Evolutionary conservation across 169 alveolate genomes (phyloP).

Genomic region (Cryptosporidium sp.): DNA sequence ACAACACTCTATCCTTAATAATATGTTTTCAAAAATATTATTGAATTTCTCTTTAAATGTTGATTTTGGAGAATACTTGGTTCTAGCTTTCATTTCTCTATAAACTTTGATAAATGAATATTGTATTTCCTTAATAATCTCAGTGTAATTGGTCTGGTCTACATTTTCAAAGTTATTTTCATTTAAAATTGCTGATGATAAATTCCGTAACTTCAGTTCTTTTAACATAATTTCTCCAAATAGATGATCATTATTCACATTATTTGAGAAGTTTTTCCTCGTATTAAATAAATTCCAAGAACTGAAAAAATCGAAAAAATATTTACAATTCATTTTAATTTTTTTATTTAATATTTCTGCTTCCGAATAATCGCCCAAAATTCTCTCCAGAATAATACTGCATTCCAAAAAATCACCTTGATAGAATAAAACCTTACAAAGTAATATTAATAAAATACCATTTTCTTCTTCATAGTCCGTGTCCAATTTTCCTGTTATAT

Average conservation of each 20-base stretch:
- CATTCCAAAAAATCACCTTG: constrained; percentile 68
- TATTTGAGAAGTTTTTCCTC: background rate
- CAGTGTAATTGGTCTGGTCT: background rate
- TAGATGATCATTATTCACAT: background rate
- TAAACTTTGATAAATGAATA: background rate
- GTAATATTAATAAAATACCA: background rate
- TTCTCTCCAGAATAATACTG: background rate
- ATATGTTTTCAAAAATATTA: background rate
- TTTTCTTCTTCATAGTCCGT: background rate
- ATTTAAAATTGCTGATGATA: background rate
- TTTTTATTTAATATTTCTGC: background rate
- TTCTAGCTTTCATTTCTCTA: background rate
- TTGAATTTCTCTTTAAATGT: background rate
- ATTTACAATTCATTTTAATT: background rate
- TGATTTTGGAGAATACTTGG: background rate
- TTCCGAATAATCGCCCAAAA: background rate
- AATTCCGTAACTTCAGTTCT: constrained; percentile 11
- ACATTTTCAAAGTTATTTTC: background rate
- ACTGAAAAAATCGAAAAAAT: constrained; percentile 19
- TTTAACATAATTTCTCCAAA: constrained; percentile 8
- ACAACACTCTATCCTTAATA: background rate
- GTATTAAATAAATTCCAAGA: constrained; percentile 16
- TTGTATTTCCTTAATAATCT: background rate
- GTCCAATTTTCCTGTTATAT: background rate
- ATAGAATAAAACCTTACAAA: constrained; percentile 25